A percentile compares a stretch with the other conserved stretches of the same genome.
Evolutionary conservation across 148 eudicot species (phyloP).

Genomic region (Rhododendron williamsianum): DNA sequence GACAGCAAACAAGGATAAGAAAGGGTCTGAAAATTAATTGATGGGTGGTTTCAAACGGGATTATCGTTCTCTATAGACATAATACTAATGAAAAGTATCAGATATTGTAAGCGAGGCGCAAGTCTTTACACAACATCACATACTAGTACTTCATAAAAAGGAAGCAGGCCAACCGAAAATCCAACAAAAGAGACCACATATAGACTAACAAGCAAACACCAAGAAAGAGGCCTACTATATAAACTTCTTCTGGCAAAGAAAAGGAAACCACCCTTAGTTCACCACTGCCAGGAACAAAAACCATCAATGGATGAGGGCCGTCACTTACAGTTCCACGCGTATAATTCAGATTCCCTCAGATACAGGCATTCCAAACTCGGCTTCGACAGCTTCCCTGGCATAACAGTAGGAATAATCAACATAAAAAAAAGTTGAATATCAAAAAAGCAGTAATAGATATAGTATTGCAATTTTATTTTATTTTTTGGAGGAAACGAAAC

Average conservation of each 20-base stretch:
- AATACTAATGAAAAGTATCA: not conserved
- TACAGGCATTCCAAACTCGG: not conserved
- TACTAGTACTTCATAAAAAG: not conserved
- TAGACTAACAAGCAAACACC: not conserved
- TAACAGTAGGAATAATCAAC: not conserved
- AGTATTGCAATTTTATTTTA: not conserved
- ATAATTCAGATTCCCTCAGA: not conserved
- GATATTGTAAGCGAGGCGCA: not conserved
- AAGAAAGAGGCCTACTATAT: not conserved
- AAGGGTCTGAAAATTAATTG: too few relatives aligned
- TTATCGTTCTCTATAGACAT: not conserved
- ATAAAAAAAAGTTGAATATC: not conserved
- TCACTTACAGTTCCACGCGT: not conserved
- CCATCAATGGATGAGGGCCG: not conserved
- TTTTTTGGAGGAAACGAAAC: too few relatives aligned
- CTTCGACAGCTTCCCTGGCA: not conserved
- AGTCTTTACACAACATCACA: not conserved
- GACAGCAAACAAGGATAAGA: not conserved
- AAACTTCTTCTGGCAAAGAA: not conserved
- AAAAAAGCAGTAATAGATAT: not conserved
- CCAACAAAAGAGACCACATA: not conserved
- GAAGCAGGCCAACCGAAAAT: not conserved
- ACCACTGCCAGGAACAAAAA: not conserved
- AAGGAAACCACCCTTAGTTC: not conserved
- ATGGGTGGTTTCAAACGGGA: too few relatives aligned